Evolutionary conservation across 1,139 yeast species (phyloP).

Genomic region (Candida gigantensis): DNA sequence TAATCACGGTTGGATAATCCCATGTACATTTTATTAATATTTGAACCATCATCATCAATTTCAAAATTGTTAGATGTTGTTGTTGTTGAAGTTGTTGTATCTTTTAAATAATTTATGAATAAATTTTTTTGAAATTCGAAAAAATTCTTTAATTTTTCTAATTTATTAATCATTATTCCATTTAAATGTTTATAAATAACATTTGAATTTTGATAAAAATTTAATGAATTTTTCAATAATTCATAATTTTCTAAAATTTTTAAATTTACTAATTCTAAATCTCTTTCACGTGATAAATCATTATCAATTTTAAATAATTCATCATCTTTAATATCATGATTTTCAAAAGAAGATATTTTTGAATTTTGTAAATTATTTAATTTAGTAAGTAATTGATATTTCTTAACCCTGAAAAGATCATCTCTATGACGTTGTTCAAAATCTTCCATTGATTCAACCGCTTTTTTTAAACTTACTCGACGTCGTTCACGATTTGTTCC

Average conservation of each 20-base stretch:
- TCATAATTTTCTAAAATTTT: constrained; percentile 39
- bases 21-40: constrained; percentile 34
- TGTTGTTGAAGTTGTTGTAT: no score
- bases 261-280: constrained; percentile 37
- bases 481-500: constrained; percentile 30
- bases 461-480: constrained; percentile 22
- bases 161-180: constrained; percentile 31
- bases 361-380: constrained; percentile 29
- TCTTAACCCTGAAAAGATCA: constrained; percentile 24
- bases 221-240: constrained; percentile 31
- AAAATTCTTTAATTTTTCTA: constrained; percentile 42
- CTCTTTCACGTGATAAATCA: constrained; percentile 25
- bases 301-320: constrained; percentile 25
- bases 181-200: constrained; percentile 37
- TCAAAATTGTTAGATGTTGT: constrained; percentile 37
- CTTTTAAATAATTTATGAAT: constrained; percentile 27
- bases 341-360: constrained; percentile 26
- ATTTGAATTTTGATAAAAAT: constrained; percentile 43
- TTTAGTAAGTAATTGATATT: constrained; percentile 26
- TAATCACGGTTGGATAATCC: constrained; percentile 35
- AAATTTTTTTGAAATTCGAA: constrained; percentile 39
- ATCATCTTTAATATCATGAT: constrained; percentile 27
- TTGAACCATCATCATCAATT: constrained; percentile 36
- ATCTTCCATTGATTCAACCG: constrained; percentile 20
- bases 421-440: constrained; percentile 20